Evolutionary conservation across 805 yeast species (phyloP).

Genomic region (Pichia cabralensis): DNA sequence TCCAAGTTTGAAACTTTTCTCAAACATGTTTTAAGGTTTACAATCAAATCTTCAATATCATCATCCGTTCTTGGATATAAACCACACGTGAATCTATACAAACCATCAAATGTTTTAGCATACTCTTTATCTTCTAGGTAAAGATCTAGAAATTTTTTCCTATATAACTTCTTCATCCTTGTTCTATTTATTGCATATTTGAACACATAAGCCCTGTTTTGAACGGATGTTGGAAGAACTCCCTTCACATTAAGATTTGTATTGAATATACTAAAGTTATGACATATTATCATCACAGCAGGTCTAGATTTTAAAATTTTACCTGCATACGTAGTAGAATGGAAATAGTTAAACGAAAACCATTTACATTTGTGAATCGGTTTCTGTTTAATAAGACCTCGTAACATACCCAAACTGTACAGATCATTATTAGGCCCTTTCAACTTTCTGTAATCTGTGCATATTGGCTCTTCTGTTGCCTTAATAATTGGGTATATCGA

Average conservation of each 20-base stretch:
- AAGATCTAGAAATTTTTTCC: constrained; percentile 12
- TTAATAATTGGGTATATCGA: constrained; percentile 10
- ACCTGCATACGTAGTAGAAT: constrained; percentile 15
- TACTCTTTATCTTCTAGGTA: constrained; percentile 8
- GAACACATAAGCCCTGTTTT: constrained; percentile 14
- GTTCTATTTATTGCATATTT: constrained; percentile 19
- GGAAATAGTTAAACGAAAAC: constrained; percentile 18
- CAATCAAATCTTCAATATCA: constrained; percentile 11
- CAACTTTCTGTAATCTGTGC: constrained; percentile 7
- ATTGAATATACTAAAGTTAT: constrained; percentile 29
- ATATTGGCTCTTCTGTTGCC: constrained; percentile 10
- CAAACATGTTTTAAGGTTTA: constrained; percentile 12
- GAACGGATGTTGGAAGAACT: constrained; percentile 2
- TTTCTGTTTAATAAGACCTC: constrained; percentile 6
- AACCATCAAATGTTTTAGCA: constrained; percentile 16
- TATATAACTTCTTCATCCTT: constrained; percentile 14
- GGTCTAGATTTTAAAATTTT: constrained; percentile 26
- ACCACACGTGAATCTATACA: constrained; percentile 14
- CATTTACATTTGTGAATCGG: constrained; percentile 14
- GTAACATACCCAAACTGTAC: constrained; percentile 7
- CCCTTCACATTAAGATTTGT: constrained; percentile 5
- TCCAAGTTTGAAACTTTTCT: constrained; percentile 12
- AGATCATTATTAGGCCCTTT: constrained; percentile 19
- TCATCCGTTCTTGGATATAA: constrained; percentile 9
- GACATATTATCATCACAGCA: constrained; percentile 23